Conservation (phyloP, 352 stramenopile species). For the Phytophthora sojae region DNA sequence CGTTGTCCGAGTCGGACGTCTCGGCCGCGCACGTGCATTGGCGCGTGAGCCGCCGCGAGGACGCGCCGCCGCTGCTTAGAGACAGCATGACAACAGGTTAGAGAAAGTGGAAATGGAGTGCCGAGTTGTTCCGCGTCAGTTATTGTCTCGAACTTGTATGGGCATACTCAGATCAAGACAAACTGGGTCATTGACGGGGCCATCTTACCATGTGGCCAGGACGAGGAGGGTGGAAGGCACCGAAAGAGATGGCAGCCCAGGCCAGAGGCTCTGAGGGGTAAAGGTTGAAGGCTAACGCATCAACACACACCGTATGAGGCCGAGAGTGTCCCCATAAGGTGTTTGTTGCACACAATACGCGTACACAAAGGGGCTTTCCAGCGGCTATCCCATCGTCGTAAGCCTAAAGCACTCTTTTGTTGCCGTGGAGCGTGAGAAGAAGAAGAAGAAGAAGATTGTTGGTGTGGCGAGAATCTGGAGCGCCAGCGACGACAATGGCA, state of each 20-base stretch:
- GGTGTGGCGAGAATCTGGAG: background rate
- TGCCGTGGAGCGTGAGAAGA: background rate
- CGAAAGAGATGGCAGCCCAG: background rate
- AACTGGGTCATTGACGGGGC: conserved; percentile 7
- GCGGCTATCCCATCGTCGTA: conserved; percentile 28
- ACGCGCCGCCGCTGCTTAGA: conserved; percentile 2
- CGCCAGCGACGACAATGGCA: background rate
- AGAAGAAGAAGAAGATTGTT: conserved; percentile 1
- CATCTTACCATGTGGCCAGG: background rate
- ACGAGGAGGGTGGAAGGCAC: background rate
- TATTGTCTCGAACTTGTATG: conserved; percentile 22
- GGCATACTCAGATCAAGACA: conserved; percentile 4
- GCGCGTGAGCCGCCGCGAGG: conserved; percentile 38
- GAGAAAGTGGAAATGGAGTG: conserved; percentile 17
- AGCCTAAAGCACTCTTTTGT: conserved; percentile 1
- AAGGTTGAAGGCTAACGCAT: background rate
- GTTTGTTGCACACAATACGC: background rate
- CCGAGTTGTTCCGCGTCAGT: background rate
- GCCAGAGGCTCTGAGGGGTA: background rate
- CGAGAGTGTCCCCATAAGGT: background rate
- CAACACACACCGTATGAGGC: background rate
- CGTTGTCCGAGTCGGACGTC: conserved; percentile 76
- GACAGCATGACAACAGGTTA: conserved; percentile 11
- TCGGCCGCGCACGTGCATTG: conserved; percentile 79
- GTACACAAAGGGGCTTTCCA: background rate